Base-by-base conservation (phyloP, 768 basidiomycete genomes). In the Trametes elegans region DNA sequence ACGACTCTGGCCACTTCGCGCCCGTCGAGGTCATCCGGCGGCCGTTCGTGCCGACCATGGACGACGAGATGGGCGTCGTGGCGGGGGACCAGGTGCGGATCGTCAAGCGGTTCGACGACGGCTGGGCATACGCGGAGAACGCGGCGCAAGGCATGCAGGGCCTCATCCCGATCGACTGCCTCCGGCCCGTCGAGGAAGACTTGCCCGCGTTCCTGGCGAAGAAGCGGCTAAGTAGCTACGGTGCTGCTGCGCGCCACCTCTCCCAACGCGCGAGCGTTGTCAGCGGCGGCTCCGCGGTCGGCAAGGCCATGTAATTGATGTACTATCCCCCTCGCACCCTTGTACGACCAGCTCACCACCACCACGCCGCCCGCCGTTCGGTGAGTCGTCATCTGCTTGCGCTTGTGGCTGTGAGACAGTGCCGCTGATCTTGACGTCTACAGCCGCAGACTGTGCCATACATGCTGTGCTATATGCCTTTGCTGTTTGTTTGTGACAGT, bases 121-220 rank as follows among this genome's bases (percentile, higher is more conserved):
- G 87, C 0, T 90, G 88, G 88, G 80, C 80, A 6, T 68, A 79
- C 57, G 80, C 85, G 32, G 79, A 85, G 71, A 80, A 74, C 55
- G 48, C 77, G 9, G 57, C 43, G 64, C 73, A 52, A 61, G 69
- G 27, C 63, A 31, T 9, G 40, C 56, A 29, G 51, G 87, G 87
- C 0, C 64, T 88, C 48, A 85, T 89, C 41, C 87, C 87, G 5
- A 71, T 88, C n/a, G 83, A 87, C 60, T 88, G 86, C 65, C 73
- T 88, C 65, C 73, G 84, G 26, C 72, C 74, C 36, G 64, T 69
- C 21, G 72, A 74, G 16, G 75, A 81, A 64, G 70, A 74, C 21
- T 68, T 82, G 28, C 74, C 79, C 0, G 66, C 71, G 7, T 83
- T 82, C 69, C 66, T 82, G 44, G 71, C 74, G 13, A 71, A 75